A percentile compares a stretch with the other conserved stretches of the same genome.
These are phyloP conservation scores for Westerdykella sp. DNA, from an alignment of 2,329 filamentous ascomycete genomes.

Conservation along the genomic window DNA sequence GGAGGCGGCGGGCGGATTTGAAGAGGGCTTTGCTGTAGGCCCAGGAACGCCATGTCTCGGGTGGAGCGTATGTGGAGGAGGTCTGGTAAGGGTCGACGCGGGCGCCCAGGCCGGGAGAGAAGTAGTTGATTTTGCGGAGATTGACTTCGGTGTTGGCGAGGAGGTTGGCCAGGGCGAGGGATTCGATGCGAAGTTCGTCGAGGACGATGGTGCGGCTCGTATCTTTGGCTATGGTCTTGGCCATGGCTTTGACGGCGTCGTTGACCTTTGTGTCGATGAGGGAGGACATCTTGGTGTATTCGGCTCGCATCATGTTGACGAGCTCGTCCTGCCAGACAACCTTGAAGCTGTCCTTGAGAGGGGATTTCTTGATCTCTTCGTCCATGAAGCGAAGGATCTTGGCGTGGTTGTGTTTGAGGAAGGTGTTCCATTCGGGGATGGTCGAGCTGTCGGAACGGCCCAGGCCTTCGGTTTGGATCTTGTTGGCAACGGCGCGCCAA, in stretches of 20 bases:
- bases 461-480: conserved; percentile 44
- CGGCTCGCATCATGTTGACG: conserved; percentile 28
- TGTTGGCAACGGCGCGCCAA: conserved; percentile 57
- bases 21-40: conserved; percentile 9
- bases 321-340: conserved; percentile 49
- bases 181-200: conserved; percentile 25
- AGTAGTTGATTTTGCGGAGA: conserved; percentile 60
- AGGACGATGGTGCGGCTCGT: conserved; percentile 29
- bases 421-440: conserved; percentile 47
- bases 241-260: conserved; percentile 6
- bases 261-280: conserved; percentile 22
- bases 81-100: conserved; percentile 54
- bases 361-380: conserved; percentile 8
- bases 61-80: conserved; percentile 45
- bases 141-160: conserved; percentile 25
- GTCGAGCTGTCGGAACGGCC: conserved; percentile 24
- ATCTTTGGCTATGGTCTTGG: conserved; percentile 12
- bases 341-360: conserved; percentile 5
- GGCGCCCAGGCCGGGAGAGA: conserved; percentile 61
- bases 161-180: conserved; percentile 28
- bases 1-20: conserved; percentile 22
- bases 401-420: conserved; percentile 48
- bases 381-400: conserved; percentile 34
- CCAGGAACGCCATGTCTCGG: conserved; percentile 1
- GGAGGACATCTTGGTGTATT: conserved; percentile 15